Percentiles rank a stretch among this genome's conserved stretches.
These are phyloP conservation scores for Fraxinus velutina DNA, from an alignment of 305 asterid species.

Conservation along the genomic window DNA sequence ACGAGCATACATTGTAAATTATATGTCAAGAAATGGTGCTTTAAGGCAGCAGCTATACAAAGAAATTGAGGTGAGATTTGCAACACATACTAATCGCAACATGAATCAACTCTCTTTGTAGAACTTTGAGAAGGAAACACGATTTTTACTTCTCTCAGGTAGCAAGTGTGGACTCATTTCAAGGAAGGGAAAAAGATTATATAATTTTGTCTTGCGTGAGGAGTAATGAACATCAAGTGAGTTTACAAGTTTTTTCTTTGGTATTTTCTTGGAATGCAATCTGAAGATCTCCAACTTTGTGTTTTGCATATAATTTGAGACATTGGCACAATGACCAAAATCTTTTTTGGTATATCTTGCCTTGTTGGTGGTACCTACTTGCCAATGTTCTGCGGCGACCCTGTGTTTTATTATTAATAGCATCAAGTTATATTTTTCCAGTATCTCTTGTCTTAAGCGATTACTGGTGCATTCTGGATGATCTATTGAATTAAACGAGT, in stretches of 20 bases:
- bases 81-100: neutral
- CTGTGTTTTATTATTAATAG: neutral
- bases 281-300: neutral
- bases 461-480: neutral
- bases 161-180: conserved; percentile 98
- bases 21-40: conserved; percentile 96
- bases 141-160: conserved; percentile 52
- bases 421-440: neutral
- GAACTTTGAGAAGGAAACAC: neutral
- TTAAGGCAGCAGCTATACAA: conserved; percentile 95
- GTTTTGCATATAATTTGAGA: neutral
- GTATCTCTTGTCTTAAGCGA: neutral
- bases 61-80: conserved; percentile 84
- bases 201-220: conserved; percentile 96
- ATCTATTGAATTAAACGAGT: neutral
- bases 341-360: neutral
- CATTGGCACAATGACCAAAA: neutral
- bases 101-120: neutral
- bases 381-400: neutral
- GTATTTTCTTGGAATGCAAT: neutral
- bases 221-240: conserved; percentile 98
- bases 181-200: conserved; percentile 98
- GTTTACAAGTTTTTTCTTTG: conserved; percentile 13
- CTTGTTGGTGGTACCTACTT: neutral
- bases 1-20: conserved; percentile 94